Percentiles rank a stretch among this genome's conserved stretches.
Conservation (phyloP, 192 early-diverging fungal species). For the Backusella liffmaniae region DNA sequence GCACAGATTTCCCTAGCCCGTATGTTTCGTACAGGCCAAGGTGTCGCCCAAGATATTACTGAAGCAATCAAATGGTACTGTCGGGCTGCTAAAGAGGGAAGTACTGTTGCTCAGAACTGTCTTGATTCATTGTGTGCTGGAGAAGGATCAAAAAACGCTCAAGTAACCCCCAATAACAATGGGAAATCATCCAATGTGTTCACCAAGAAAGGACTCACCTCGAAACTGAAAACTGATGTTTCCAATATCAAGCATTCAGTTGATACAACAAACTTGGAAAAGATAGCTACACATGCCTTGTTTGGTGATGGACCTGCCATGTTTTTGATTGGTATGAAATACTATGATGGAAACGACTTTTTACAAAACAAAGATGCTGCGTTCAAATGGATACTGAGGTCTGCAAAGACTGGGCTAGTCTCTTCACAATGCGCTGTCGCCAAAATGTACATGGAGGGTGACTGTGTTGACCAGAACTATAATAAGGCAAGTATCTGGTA, state of each 20-base stretch:
- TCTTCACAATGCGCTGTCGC: background rate
- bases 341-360: background rate
- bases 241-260: background rate
- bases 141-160: background rate
- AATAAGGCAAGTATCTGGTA: conserved; percentile 28
- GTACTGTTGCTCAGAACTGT: background rate
- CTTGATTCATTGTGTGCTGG: background rate
- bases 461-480: background rate
- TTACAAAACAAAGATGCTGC: background rate
- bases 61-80: background rate
- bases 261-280: background rate
- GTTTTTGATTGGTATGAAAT: background rate
- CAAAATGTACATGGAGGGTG: background rate
- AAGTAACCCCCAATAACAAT: no score
- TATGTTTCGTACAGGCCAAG: background rate
- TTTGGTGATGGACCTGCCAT: background rate
- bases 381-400: background rate
- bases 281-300: background rate
- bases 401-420: background rate
- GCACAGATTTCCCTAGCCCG: background rate
- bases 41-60: background rate
- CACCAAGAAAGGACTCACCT: background rate
- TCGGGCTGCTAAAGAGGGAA: background rate
- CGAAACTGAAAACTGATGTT: background rate
- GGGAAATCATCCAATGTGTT: background rate